phyloP scores from a whole-genome alignment of 1,139 yeast genomes.

The Nakaseomyces sp. region DNA sequence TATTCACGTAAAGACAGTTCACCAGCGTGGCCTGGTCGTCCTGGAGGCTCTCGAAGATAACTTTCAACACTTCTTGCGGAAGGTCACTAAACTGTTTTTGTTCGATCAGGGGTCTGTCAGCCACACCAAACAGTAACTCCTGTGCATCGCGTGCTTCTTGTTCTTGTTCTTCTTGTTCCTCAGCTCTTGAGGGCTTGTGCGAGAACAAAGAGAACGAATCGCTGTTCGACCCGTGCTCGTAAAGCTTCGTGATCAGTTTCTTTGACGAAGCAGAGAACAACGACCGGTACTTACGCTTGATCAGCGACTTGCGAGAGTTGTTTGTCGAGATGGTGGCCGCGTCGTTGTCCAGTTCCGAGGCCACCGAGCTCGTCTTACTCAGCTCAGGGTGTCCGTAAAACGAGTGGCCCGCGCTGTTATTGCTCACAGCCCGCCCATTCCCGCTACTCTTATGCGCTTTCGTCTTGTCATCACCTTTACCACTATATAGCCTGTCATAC shows the following conservation, averaged over 20 bases:
- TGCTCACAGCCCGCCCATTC: no score
- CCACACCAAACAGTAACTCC: conserved; percentile 11
- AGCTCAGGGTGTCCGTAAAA: neutral
- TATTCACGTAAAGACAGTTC: conserved; percentile 43
- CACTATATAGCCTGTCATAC: conserved; percentile 21
- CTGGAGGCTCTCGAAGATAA: conserved; percentile 14
- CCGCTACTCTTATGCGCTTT: neutral
- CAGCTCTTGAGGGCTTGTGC: conserved; percentile 15
- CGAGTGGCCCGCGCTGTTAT: neutral
- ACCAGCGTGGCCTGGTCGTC: conserved; percentile 32
- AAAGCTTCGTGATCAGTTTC: conserved; percentile 19
- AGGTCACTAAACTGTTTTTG: conserved; percentile 17
- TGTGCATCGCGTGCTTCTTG: no score
- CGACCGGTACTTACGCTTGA: conserved; percentile 22
- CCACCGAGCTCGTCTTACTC: neutral
- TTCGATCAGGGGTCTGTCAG: conserved; percentile 8
- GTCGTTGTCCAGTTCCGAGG: conserved; percentile 2
- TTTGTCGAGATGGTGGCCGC: conserved; percentile 3
- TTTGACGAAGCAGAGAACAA: conserved; percentile 22
- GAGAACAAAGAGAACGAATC: conserved; percentile 23
- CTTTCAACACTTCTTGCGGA: conserved; percentile 26
- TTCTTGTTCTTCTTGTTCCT: neutral
- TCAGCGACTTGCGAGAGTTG: conserved; percentile 11
- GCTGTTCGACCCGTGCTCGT: conserved; percentile 16
- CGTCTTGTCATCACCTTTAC: neutral